These are phyloP conservation scores for Ogataea parapolymorpha DNA, from an alignment of 805 yeast genomes.

Conservation along the genomic window DNA sequence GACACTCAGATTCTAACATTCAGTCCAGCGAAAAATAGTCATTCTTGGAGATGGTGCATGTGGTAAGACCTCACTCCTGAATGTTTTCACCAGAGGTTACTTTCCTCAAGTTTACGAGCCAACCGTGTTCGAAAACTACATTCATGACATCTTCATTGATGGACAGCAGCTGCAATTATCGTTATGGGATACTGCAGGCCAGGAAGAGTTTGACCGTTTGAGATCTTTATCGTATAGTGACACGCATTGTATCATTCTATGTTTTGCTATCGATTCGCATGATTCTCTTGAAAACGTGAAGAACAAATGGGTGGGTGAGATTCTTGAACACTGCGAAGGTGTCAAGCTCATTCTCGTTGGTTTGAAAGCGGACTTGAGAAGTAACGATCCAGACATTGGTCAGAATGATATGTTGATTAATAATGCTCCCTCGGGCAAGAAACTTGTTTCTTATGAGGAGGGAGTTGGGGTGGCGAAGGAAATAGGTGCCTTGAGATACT, in stretches of 20 bases:
- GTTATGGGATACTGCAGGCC: slow-evolving; percentile 99
- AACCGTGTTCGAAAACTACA: slow-evolving; percentile 95
- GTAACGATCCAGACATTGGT: slow-evolving; percentile 43
- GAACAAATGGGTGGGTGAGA: slow-evolving; percentile 95
- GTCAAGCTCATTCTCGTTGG: slow-evolving; percentile 93
- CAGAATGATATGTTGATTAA: slow-evolving; percentile 28
- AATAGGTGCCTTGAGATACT: slow-evolving; percentile 89
- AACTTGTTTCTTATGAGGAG: slow-evolving; percentile 83
- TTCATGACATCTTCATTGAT: slow-evolving; percentile 94
- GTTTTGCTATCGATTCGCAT: slow-evolving; percentile 90
- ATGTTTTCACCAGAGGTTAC: slow-evolving; percentile 95
- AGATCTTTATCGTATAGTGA: slow-evolving; percentile 91
- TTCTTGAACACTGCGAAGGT: slow-evolving; percentile 95
- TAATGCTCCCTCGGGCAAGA: slow-evolving; percentile 29
- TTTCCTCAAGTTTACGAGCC: slow-evolving; percentile 99
- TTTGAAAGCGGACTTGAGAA: slow-evolving; percentile 87
- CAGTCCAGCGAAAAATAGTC: slow-evolving; percentile 86
- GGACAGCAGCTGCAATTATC: slow-evolving; percentile 90
- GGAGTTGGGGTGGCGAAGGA: slow-evolving; percentile 90
- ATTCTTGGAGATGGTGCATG: slow-evolving; percentile 98
- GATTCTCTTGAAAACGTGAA: slow-evolving; percentile 95
- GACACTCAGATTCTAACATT: slow-evolving; percentile 6
- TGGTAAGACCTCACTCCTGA: slow-evolving; percentile 92
- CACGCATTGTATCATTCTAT: slow-evolving; percentile 94
- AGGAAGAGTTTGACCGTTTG: slow-evolving; percentile 94